phyloP scores from a whole-genome alignment of 306 rosid genomes.

The Pachyrhizus erosus region DNA sequence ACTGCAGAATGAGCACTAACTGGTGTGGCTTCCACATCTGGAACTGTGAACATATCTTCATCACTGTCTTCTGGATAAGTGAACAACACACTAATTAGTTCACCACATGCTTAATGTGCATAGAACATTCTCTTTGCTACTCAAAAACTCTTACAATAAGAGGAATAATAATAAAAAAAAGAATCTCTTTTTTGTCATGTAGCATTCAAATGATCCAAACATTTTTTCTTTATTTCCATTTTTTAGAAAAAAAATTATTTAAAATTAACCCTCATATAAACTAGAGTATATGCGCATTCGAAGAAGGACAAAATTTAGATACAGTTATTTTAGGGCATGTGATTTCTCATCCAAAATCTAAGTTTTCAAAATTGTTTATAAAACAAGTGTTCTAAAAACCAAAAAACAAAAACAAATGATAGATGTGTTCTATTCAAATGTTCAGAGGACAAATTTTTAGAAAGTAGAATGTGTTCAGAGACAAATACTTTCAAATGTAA shows the following conservation, averaged over 20 bases:
- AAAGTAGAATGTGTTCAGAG: background rate
- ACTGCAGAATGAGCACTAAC: constrained; percentile 12
- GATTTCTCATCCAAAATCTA: no score
- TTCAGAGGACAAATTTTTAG: no score
- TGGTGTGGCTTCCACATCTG: constrained; percentile 52
- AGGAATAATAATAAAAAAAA: no score
- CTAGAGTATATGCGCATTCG: background rate
- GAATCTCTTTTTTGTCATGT: background rate
- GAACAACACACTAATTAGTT: background rate
- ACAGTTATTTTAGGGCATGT: background rate
- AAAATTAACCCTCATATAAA: background rate
- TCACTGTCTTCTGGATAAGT: constrained; percentile 58
- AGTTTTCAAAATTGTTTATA: no score
- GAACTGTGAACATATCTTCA: constrained; percentile 70
- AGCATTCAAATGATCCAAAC: background rate
- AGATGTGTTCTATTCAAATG: no score
- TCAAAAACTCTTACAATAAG: no score
- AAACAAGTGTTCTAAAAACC: no score
- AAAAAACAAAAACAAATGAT: no score
- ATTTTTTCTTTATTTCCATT: background rate
- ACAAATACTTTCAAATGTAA: no score
- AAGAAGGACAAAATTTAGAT: background rate
- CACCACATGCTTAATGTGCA: background rate
- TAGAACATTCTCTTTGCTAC: no score
- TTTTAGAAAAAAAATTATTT: background rate